Conservation (phyloP, 441 rosid species). For the Gossypium aridum region DNA sequence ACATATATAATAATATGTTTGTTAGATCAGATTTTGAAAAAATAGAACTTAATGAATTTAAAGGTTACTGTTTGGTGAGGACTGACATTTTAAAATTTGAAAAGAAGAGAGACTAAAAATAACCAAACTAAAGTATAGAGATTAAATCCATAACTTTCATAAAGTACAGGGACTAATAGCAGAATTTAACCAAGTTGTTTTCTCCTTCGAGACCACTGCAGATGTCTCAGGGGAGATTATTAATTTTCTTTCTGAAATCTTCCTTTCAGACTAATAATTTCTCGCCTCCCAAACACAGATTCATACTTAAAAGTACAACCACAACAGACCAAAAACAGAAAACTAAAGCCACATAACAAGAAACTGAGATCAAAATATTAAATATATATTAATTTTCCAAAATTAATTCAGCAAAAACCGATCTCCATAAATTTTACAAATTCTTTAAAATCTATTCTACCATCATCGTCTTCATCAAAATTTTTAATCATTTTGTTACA, state of each 20-base stretch:
- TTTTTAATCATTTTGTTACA: slow-evolving; percentile 45
- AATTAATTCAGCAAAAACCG: slow-evolving; percentile 24
- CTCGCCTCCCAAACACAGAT: background rate
- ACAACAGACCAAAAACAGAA: background rate
- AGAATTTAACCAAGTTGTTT: background rate
- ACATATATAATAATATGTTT: too few relatives aligned
- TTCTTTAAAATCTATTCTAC: slow-evolving; percentile 45
- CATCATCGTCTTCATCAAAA: slow-evolving; percentile 40
- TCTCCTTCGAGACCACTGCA: background rate
- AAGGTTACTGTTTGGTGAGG: too few relatives aligned
- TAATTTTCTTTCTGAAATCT: background rate
- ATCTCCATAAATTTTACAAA: slow-evolving; percentile 51
- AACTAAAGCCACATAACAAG: background rate
- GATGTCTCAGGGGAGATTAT: background rate
- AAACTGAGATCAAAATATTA: background rate
- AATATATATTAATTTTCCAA: background rate
- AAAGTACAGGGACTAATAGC: too few relatives aligned
- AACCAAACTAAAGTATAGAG: too few relatives aligned
- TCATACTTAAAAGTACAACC: background rate
- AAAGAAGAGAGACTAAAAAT: too few relatives aligned
- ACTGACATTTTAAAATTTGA: too few relatives aligned
- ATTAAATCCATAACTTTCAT: too few relatives aligned
- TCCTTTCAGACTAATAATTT: background rate
- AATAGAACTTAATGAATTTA: too few relatives aligned
- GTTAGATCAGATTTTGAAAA: too few relatives aligned